phyloP scores from a whole-genome alignment of 352 stramenopile species.

The Salisapilia sapeloensis region DNA sequence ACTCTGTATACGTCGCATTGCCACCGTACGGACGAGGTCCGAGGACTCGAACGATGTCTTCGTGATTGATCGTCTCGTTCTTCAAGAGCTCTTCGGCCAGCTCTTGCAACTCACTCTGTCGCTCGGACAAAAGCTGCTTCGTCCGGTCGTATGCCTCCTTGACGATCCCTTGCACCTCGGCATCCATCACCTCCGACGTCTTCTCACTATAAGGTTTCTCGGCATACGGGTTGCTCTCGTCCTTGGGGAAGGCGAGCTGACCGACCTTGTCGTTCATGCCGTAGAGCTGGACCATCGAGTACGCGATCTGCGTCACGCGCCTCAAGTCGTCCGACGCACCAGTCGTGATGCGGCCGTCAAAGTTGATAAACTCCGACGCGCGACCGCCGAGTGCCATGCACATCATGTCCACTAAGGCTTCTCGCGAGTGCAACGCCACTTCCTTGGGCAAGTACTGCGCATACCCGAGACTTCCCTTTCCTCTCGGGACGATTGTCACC shows the following conservation, averaged over 20 bases:
- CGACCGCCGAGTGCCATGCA: slow-evolving; percentile 96
- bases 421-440: slow-evolving; percentile 87
- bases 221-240: slow-evolving; percentile 63
- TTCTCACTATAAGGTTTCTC: slow-evolving; percentile 96
- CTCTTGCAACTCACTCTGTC: slow-evolving; percentile 85
- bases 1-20: slow-evolving; percentile 95
- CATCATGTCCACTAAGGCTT: slow-evolving; percentile 97
- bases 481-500: slow-evolving; percentile 98
- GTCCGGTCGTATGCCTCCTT: slow-evolving; percentile 93
- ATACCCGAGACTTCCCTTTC: slow-evolving; percentile 93
- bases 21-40: slow-evolving; percentile 87
- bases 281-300: slow-evolving; percentile 97
- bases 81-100: slow-evolving; percentile 92
- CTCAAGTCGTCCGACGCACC: slow-evolving; percentile 90
- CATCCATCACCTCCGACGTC: slow-evolving; percentile 96
- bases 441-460: slow-evolving; percentile 99
- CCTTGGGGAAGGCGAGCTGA: slow-evolving; percentile 92
- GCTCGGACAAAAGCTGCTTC: slow-evolving; percentile 88
- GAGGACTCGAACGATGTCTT: slow-evolving; percentile 92
- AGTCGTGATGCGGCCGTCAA: slow-evolving; percentile 92
- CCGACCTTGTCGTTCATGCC: slow-evolving; percentile 96
- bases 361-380: slow-evolving; percentile 95
- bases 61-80: slow-evolving; percentile 99
- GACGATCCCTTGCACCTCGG: slow-evolving; percentile 96
- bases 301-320: slow-evolving; percentile 90